phyloP scores from a whole-genome alignment of 2,329 filamentous ascomycete genomes.

The Lecanosticta acicola region DNA sequence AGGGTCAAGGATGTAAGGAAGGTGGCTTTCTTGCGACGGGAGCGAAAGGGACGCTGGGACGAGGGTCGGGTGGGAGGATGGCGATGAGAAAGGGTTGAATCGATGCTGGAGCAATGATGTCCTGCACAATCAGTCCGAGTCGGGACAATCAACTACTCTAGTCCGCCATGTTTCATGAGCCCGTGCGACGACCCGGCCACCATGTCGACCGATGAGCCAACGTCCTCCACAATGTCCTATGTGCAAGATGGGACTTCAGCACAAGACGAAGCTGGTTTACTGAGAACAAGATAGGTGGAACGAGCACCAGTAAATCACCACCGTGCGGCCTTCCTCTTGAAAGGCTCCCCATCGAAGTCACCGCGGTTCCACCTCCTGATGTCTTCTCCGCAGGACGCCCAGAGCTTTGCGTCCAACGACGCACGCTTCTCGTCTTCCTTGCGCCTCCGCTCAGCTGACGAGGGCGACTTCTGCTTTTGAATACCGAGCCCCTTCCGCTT shows the following conservation, averaged over 20 bases:
- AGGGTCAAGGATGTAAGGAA: constrained; percentile 75
- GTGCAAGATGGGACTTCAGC: too few species aligned
- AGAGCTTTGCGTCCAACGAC: constrained; percentile 26
- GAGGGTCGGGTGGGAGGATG: constrained; percentile 92
- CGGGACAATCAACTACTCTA: too few species aligned
- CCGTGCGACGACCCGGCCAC: too few species aligned
- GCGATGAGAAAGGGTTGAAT: too few species aligned
- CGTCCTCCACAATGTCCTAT: too few species aligned
- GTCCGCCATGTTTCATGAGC: too few species aligned
- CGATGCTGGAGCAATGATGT: too few species aligned
- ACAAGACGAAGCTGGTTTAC: too few species aligned
- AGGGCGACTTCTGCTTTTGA: constrained; percentile 13
- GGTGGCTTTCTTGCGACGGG: constrained; percentile 70
- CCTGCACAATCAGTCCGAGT: too few species aligned
- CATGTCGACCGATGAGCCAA: too few species aligned
- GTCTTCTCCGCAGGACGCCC: constrained; percentile 30
- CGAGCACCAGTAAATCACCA: constrained; percentile 20
- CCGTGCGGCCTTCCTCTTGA: constrained; percentile 27
- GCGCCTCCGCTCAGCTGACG: constrained; percentile 15
- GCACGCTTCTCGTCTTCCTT: constrained; percentile 12
- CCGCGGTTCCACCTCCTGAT: constrained; percentile 32
- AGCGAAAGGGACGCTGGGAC: constrained; percentile 91
- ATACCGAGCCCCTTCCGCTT: constrained; percentile 5
- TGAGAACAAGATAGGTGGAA: neutral
- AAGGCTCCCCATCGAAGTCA: constrained; percentile 29